Percentiles rank a stretch among this genome's conserved stretches.
phyloP scores from a whole-genome alignment of 2,329 filamentous ascomycete species.

The Ophiostoma angusticollis region DNA sequence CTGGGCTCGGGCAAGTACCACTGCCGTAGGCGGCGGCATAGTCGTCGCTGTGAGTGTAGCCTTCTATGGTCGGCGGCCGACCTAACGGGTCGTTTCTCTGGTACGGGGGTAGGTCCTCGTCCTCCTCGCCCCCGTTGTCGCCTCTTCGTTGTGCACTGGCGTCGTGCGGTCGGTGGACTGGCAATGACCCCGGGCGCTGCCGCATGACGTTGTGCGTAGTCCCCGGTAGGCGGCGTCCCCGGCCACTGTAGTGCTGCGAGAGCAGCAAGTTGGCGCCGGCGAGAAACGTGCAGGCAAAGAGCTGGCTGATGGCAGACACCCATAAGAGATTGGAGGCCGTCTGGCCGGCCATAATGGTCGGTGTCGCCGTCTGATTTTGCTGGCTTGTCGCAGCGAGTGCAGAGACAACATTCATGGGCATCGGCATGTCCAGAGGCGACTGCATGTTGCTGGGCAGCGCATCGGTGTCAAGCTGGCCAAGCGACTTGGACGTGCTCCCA shows the following conservation, averaged over 20 bases:
- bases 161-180: not conserved
- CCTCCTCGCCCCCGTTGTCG: not conserved
- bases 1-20: not conserved
- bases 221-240: not conserved
- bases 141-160: not conserved
- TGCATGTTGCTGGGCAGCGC: no score
- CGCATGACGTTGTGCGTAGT: no score
- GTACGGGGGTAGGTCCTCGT: constrained; percentile 7
- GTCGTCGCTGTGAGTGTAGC: constrained; percentile 2
- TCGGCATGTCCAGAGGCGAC: no score
- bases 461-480: no score
- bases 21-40: not conserved
- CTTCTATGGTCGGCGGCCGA: constrained; percentile 3
- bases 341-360: not conserved
- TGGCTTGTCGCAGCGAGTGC: no score
- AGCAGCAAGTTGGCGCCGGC: not conserved
- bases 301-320: constrained; percentile 1
- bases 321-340: not conserved
- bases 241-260: not conserved
- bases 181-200: not conserved
- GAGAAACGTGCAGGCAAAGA: constrained; percentile 5
- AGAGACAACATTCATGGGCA: not conserved
- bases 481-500: not conserved
- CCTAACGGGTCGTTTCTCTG: constrained; percentile 7
- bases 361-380: constrained; percentile 1